Conservation (phyloP, 352 stramenopile species). For the Phytophthora kernoviae region DNA sequence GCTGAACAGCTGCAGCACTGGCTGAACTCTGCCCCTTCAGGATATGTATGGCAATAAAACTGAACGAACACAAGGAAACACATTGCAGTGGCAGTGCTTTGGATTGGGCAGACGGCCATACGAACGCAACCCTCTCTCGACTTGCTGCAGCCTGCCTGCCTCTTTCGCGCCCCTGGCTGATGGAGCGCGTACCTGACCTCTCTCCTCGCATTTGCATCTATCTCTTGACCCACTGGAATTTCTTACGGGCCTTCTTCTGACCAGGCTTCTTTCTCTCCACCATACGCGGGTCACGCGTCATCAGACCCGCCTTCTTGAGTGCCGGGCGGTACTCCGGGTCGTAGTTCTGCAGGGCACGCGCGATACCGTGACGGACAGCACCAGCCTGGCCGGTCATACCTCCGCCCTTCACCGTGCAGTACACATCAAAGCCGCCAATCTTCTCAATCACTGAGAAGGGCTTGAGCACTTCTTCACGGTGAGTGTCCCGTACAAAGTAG, state of each 20-base stretch:
- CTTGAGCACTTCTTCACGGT: conserved; percentile 90
- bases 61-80: conserved; percentile 14
- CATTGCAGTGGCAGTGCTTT: conserved; percentile 20
- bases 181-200: conserved; percentile 10
- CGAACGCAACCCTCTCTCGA: conserved; percentile 4
- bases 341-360: conserved; percentile 93
- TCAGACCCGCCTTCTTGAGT: conserved; percentile 93
- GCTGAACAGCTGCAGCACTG: too few species aligned
- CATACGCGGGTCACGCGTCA: conserved; percentile 95
- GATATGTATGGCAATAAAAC: conserved; percentile 46
- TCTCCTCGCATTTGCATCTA: conserved; percentile 60
- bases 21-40: too few species aligned
- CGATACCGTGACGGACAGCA: conserved; percentile 93
- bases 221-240: conserved; percentile 98
- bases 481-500: conserved; percentile 91
- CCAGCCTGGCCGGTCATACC: conserved; percentile 94
- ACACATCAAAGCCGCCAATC: conserved; percentile 91
- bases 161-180: conserved; percentile 14
- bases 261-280: conserved; percentile 98
- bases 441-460: conserved; percentile 75
- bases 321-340: conserved; percentile 91
- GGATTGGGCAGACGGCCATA: conserved; percentile 15
- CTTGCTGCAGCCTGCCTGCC: conserved; percentile 11
- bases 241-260: conserved; percentile 96
- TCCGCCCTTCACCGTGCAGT: conserved; percentile 91